phyloP scores from a whole-genome alignment of 495 filamentous ascomycete species.

The Aspergillus panamensis region DNA sequence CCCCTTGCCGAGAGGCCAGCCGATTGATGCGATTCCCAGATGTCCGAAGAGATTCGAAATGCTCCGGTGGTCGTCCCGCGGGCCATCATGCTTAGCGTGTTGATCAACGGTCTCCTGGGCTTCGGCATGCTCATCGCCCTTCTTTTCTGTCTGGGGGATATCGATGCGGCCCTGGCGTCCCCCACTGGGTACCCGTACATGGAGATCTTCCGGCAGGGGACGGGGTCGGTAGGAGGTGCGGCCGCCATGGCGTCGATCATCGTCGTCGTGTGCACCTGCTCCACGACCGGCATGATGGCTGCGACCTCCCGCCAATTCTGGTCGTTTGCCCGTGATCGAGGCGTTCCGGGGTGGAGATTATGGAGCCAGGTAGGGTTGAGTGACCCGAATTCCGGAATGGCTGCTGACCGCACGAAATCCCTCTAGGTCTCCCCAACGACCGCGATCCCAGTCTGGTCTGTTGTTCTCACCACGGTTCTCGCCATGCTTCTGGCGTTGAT shows the following conservation, averaged over 20 bases:
- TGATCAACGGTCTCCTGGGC: background rate
- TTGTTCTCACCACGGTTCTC: no score
- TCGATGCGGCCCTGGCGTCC: slow-evolving; percentile 1
- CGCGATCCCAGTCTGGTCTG: no score
- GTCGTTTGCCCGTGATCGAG: slow-evolving; percentile 7
- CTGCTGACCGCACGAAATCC: background rate
- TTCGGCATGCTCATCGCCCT: slow-evolving; percentile 1
- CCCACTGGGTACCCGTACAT: slow-evolving; percentile 5
- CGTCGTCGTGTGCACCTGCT: no score
- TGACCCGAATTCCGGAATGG: background rate
- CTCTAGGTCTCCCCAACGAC: background rate
- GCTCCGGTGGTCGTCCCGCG: no score
- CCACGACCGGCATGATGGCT: background rate
- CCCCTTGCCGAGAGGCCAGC: no score
- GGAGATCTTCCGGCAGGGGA: slow-evolving; percentile 7
- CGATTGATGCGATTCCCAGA: no score
- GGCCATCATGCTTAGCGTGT: background rate
- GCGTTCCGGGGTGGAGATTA: no score
- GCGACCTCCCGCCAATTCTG: slow-evolving; percentile 3
- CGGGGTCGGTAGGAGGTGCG: background rate
- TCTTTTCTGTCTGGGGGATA: slow-evolving; percentile 8
- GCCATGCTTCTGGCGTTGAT: slow-evolving; percentile 36
- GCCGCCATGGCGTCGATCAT: no score
- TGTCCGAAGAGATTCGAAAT: no score
- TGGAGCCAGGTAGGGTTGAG: no score